Evolutionary conservation across 805 yeast genomes (phyloP), one percentile per base, ranked within the genome.

Genomic region (Monosporozyma unispora): DNA sequence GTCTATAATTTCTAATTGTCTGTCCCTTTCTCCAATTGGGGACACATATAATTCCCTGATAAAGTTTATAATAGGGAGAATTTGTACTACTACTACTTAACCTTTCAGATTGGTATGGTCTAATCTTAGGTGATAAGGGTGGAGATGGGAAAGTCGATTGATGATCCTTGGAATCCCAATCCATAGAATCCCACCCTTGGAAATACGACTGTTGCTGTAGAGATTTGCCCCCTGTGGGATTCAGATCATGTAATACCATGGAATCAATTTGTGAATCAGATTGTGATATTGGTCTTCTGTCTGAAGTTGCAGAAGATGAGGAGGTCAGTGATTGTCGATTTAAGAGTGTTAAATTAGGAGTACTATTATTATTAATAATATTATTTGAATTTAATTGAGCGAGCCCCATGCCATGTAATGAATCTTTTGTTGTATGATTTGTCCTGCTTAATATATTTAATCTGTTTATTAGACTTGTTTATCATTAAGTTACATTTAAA

Each of bases 111-210:
- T 38, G 25, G 8, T 38, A 21, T 38, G 41, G 35, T n/a, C 29
- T 39, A 12, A 50, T 10, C 42, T 57, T 60, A 29, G 69, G 69
- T 4, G 69, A 64, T 41, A 63, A 50, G 3, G 69, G 69, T 10
- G 69, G 69, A 14, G 69, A 64, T 1, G 64, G 67, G 8, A 64
- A 25, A 2, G 27, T 44, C 2, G 16, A 19, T n/a, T 41, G 29
- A 25, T 25, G 19, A 41, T 16, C 31, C 10, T 21, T 31, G 14
- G 25, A 41, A n/a, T 58, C 66, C 39, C 35, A 14, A 4, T 31
- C 35, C n/a, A 31, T 12, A 4, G 28, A 22, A 22, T 22, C 18
- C 9, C n/a, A n/a, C n/a, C n/a, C n/a, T n/a, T n/a, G n/a, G n/a
- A 16, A 41, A 9, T 41, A 29, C 28, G 44, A 40, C n/a, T 5